phyloP scores from a whole-genome alignment of 2,329 filamentous ascomycete genomes.

The Ophiostoma quercus region DNA sequence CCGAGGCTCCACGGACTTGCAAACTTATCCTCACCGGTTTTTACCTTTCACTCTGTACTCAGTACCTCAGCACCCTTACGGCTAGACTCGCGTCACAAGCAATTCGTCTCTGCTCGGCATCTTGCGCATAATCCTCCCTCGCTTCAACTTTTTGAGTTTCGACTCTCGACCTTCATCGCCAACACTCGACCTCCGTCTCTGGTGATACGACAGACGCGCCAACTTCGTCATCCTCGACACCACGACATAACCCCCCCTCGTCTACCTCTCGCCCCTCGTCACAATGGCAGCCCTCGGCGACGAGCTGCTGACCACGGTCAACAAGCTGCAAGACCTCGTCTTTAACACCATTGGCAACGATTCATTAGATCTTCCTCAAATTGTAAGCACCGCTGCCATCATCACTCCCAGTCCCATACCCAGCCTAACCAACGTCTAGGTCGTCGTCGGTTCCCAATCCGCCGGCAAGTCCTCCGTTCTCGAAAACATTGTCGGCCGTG shows the following conservation, averaged over 20 bases:
- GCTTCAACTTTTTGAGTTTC: not conserved
- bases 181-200: not conserved
- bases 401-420: not conserved
- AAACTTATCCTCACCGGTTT: constrained; percentile 13
- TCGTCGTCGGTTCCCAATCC: constrained; percentile 96
- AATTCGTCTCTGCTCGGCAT: constrained; percentile 9
- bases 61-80: not conserved
- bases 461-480: constrained; percentile 97
- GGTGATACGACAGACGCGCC: not conserved
- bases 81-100: constrained; percentile 12
- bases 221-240: not conserved
- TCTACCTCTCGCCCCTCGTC: constrained; percentile 22
- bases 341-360: constrained; percentile 99
- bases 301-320: constrained; percentile 90
- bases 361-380: constrained; percentile 93
- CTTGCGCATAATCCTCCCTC: not conserved
- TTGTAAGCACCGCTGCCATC: constrained; percentile 55
- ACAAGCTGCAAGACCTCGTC: constrained; percentile 96
- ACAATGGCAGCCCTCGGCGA: constrained; percentile 90
- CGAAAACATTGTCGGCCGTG: constrained; percentile 96
- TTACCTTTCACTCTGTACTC: not conserved
- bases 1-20: constrained; percentile 9
- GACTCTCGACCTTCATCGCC: not conserved
- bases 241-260: not conserved
- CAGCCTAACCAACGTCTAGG: constrained; percentile 48